phyloP scores from a whole-genome alignment of 1,284 basidiomycete genomes.

The Apiotrichum domesticum region DNA sequence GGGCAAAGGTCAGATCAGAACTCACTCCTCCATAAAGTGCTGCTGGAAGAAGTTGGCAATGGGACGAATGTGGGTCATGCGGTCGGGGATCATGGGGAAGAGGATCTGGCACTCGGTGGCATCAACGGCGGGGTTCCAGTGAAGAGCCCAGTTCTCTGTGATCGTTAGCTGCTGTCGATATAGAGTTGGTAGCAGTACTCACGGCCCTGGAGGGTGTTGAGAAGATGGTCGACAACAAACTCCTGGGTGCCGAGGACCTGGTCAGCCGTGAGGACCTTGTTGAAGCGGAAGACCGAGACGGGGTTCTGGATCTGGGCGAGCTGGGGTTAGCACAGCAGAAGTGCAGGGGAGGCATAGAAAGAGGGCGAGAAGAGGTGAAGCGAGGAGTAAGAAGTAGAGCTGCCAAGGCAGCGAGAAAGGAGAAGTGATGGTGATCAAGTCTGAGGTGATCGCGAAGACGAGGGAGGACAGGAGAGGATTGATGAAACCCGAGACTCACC shows the following conservation, averaged over 20 bases:
- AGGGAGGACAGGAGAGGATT: too few species aligned
- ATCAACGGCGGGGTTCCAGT: constrained; percentile 1
- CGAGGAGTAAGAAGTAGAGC: background rate
- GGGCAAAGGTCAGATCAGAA: background rate
- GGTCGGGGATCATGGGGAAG: background rate
- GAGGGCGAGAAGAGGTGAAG: background rate
- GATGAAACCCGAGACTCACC: background rate
- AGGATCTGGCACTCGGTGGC: constrained; percentile 1
- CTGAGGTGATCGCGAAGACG: too few species aligned
- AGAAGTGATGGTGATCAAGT: background rate
- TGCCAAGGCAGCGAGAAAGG: too few species aligned
- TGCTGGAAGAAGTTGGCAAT: constrained; percentile 3
- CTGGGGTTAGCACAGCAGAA: background rate
- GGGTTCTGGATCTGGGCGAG: constrained; percentile 1
- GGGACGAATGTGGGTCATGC: background rate
- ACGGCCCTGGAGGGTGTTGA: constrained; percentile 2
- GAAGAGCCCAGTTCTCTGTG: constrained; percentile 2
- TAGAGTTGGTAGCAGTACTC: background rate
- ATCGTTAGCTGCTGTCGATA: too few species aligned
- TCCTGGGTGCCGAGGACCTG: background rate
- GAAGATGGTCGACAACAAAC: background rate
- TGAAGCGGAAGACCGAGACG: constrained; percentile 2
- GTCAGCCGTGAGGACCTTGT: background rate
- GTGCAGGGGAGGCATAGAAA: too few species aligned
- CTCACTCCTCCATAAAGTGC: background rate